These are phyloP conservation scores for Suaeda aralocaspica DNA, from an alignment of 148 eudicot genomes.

Conservation along the genomic window DNA sequence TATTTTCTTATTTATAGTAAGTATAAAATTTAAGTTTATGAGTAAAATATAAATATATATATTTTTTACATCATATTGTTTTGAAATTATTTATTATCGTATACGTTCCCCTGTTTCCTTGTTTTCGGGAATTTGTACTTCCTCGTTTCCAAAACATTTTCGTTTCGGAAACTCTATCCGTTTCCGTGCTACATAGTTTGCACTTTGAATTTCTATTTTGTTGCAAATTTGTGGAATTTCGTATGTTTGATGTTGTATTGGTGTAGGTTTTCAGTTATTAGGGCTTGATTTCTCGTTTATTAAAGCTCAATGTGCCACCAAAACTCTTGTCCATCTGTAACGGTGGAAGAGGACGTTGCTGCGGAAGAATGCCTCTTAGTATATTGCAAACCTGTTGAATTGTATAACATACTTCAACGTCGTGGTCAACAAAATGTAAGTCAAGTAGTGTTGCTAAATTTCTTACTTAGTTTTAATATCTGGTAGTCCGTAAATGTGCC, in stretches of 20 bases:
- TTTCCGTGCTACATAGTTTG: no score
- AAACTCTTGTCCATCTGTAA: conserved; percentile 57
- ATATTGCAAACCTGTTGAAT: conserved; percentile 92
- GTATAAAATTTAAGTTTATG: no score
- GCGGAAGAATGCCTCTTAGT: conserved; percentile 79
- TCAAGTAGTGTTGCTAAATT: conserved; percentile 7
- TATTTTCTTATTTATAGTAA: no score
- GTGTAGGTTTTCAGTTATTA: background rate
- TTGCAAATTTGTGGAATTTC: background rate
- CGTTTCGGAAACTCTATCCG: no score
- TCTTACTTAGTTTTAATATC: background rate
- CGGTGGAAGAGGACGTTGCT: conserved; percentile 60
- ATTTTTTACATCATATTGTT: no score
- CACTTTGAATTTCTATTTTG: background rate
- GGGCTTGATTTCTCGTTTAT: background rate
- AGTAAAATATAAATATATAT: no score
- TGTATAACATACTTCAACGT: conserved; percentile 87
- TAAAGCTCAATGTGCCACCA: conserved; percentile 72
- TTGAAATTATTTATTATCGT: no score
- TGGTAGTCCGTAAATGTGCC: background rate
- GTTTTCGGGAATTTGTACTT: no score
- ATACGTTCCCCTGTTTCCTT: no score
- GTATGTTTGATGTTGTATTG: conserved; percentile 8
- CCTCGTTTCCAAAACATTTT: no score
- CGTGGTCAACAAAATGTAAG: conserved; percentile 73